A percentile compares a stretch with the other conserved stretches of the same genome.
These are phyloP conservation scores for Sinapis alba DNA, from an alignment of 441 rosid genomes.

Conservation along the genomic window DNA sequence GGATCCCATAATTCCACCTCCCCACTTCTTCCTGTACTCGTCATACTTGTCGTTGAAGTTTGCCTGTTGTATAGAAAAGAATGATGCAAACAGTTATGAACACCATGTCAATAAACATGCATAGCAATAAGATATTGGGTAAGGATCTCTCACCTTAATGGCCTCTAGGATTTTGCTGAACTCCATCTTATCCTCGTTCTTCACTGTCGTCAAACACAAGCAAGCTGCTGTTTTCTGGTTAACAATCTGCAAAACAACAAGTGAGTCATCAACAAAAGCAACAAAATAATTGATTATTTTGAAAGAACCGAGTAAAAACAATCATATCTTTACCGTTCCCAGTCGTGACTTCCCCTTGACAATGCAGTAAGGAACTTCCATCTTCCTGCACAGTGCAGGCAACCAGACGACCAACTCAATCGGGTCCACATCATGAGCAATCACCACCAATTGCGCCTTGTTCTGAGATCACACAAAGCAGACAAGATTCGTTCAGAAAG, in stretches of 20 bases:
- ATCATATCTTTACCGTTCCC: constrained; percentile 56
- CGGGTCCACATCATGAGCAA: constrained; percentile 17
- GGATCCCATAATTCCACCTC: constrained; percentile 82
- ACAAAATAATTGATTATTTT: too few relatives aligned
- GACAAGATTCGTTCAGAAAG: background rate
- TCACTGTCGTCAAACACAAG: constrained; percentile 46
- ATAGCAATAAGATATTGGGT: background rate
- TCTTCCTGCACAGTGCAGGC: constrained; percentile 79
- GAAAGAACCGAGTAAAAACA: background rate
- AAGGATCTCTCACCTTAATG: constrained; percentile 51
- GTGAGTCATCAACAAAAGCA: background rate
- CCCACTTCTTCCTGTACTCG: constrained; percentile 80
- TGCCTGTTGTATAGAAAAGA: background rate
- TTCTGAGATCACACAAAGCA: constrained; percentile 7
- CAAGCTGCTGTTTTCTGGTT: constrained; percentile 79
- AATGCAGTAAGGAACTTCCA: constrained; percentile 88
- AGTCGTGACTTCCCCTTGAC: constrained; percentile 42
- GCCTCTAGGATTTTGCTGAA: constrained; percentile 81
- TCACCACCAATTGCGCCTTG: constrained; percentile 32
- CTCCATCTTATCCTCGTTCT: constrained; percentile 66
- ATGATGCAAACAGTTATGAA: too few relatives aligned
- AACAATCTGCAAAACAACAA: constrained; percentile 55
- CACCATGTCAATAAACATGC: background rate
- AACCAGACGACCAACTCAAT: constrained; percentile 88
- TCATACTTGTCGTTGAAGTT: constrained; percentile 52